Percentiles rank a stretch among this genome's conserved stretches.
Evolutionary conservation across 306 rosid genomes (phyloP).

Genomic region (Parietaria judaica): DNA sequence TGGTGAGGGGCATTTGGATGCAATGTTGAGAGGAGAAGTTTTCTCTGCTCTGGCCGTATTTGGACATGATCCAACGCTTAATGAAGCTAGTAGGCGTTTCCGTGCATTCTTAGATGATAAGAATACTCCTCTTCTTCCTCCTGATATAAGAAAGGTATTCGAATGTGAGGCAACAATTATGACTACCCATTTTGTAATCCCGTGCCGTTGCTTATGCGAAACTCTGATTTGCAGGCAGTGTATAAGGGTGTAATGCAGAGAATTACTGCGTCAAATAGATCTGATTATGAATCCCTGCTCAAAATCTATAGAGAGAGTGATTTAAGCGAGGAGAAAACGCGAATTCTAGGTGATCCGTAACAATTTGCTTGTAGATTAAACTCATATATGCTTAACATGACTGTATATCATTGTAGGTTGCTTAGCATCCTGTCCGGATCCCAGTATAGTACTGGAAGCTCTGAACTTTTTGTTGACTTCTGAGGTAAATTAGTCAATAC

Average conservation of each 20-base stretch:
- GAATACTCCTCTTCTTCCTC: constrained; percentile 78
- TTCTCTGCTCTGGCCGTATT: constrained; percentile 65
- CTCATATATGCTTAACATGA: constrained; percentile 1
- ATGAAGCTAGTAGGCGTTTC: constrained; percentile 74
- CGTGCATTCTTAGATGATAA: constrained; percentile 67
- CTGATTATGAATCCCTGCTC: constrained; percentile 64
- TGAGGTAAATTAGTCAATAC: constrained; percentile 21
- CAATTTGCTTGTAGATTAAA: not conserved
- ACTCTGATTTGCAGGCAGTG: constrained; percentile 54
- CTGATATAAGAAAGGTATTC: constrained; percentile 78
- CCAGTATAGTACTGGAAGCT: constrained; percentile 36
- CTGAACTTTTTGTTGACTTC: constrained; percentile 38
- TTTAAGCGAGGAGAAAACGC: constrained; percentile 83
- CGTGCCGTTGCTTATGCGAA: constrained; percentile 23
- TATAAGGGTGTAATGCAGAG: constrained; percentile 73
- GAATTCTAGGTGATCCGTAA: constrained; percentile 55
- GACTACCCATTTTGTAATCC: constrained; percentile 7
- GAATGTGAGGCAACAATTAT: constrained; percentile 10
- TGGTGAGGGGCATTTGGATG: constrained; percentile 53
- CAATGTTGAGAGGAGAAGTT: constrained; percentile 92
- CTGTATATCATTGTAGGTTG: constrained; percentile 21
- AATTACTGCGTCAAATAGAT: constrained; percentile 44
- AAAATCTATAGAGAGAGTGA: constrained; percentile 78
- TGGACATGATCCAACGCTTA: constrained; percentile 65
- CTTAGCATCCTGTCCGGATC: constrained; percentile 35